These are phyloP conservation scores for Dacryopinax primogenitus DNA, from an alignment of 768 basidiomycete species.

Conservation along the genomic window DNA sequence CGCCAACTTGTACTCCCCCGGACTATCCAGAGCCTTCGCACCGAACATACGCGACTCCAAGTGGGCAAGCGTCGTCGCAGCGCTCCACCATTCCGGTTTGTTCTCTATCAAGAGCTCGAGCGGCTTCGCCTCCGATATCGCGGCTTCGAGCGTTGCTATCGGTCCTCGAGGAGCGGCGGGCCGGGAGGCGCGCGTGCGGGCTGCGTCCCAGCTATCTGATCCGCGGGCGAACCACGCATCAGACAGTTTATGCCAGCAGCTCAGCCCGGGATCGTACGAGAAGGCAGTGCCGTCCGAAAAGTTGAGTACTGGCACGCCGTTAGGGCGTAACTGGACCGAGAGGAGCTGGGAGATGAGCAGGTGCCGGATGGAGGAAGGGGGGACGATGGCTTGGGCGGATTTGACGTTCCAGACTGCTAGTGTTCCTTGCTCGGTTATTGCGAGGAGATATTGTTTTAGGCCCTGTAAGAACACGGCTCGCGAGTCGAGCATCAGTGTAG, in stretches of 20 bases:
- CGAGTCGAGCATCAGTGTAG: constrained; percentile 57
- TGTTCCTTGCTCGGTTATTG: constrained; percentile 58
- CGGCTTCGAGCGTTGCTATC: constrained; percentile 39
- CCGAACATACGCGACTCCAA: constrained; percentile 73
- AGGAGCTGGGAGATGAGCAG: constrained; percentile 47
- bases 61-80: constrained; percentile 76
- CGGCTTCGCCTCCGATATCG: constrained; percentile 23
- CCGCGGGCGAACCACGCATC: constrained; percentile 78
- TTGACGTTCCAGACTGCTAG: constrained; percentile 73
- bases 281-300: constrained; percentile 67
- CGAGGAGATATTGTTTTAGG: constrained; percentile 49
- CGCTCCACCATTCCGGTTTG: constrained; percentile 63
- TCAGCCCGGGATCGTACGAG: constrained; percentile 59
- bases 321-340: constrained; percentile 55
- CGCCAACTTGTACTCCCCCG: constrained; percentile 69
- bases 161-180: constrained; percentile 35
- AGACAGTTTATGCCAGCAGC: constrained; percentile 59
- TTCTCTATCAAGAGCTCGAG: constrained; percentile 16
- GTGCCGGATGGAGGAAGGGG: constrained; percentile 48
- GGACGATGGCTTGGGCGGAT: constrained; percentile 48
- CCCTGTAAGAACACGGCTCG: constrained; percentile 59
- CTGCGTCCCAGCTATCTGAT: constrained; percentile 67
- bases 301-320: constrained; percentile 65
- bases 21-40: constrained; percentile 61
- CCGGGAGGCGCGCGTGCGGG: not conserved